Conservation (phyloP, 257 asterid genomes). For the Gynochthodes officinalis region DNA sequence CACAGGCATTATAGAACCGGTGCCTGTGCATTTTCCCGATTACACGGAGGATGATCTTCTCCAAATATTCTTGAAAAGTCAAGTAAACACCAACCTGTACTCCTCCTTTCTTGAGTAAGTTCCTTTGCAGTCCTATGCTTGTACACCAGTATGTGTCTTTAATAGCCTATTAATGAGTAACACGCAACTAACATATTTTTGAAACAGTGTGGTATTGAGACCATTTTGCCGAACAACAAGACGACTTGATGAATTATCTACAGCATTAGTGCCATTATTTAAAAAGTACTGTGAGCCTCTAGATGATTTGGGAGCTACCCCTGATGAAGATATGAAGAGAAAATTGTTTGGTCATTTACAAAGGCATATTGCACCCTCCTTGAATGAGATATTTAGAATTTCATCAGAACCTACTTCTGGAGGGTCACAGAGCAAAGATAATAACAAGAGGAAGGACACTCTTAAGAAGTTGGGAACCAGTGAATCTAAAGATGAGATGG, state of each 20-base stretch:
- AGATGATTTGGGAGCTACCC: constrained; percentile 46
- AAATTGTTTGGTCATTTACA: constrained; percentile 59
- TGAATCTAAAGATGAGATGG: constrained; percentile 49
- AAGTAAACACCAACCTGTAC: constrained; percentile 59
- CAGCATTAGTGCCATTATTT: constrained; percentile 65
- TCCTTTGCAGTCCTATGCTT: constrained; percentile 11
- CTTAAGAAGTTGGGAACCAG: constrained; percentile 39
- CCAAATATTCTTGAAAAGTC: constrained; percentile 62
- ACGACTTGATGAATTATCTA: constrained; percentile 72
- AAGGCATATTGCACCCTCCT: constrained; percentile 49
- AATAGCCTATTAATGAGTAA: neutral
- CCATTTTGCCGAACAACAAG: constrained; percentile 79
- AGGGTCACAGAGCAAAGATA: constrained; percentile 39
- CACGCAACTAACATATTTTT: constrained; percentile 17
- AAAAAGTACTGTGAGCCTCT: constrained; percentile 85
- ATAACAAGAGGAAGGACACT: constrained; percentile 35
- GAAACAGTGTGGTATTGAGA: constrained; percentile 66
- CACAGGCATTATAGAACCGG: constrained; percentile 71
- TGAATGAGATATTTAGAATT: constrained; percentile 60
- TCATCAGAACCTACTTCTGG: constrained; percentile 42
- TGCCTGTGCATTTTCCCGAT: constrained; percentile 78
- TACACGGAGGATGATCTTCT: constrained; percentile 77
- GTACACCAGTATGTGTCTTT: neutral
- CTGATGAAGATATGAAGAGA: constrained; percentile 58
- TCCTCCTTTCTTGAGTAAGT: constrained; percentile 88